phyloP scores from a whole-genome alignment of 2,329 filamentous ascomycete genomes.

The Xylariaceae sp. region DNA sequence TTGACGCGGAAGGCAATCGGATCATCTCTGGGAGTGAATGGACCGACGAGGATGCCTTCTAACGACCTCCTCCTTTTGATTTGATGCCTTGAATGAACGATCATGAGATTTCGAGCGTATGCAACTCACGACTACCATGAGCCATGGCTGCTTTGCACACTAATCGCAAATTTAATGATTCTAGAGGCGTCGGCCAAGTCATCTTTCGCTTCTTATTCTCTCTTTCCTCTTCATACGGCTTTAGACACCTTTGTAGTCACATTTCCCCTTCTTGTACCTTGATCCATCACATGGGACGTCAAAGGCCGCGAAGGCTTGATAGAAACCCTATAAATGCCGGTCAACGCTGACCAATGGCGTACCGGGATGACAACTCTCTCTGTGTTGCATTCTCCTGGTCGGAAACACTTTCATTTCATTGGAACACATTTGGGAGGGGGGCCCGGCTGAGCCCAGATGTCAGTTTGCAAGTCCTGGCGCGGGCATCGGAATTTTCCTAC shows the following conservation, averaged over 20 bases:
- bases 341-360: too few species aligned
- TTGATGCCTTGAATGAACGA: slow-evolving; percentile 9
- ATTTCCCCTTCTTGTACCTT: slow-evolving; percentile 16
- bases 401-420: slow-evolving; percentile 11
- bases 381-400: slow-evolving; percentile 13
- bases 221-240: slow-evolving; percentile 5
- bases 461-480: slow-evolving; percentile 8
- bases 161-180: not conserved
- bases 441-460: slow-evolving; percentile 8
- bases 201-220: not conserved
- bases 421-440: slow-evolving; percentile 20
- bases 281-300: slow-evolving; percentile 12
- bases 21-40: slow-evolving; percentile 63
- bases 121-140: slow-evolving; percentile 18
- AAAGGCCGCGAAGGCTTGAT: slow-evolving; percentile 8
- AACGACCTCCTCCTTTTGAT: slow-evolving; percentile 30
- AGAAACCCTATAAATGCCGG: slow-evolving; percentile 2
- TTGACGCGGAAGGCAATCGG: slow-evolving; percentile 57
- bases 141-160: slow-evolving; percentile 14
- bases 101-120: slow-evolving; percentile 21
- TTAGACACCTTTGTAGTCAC: slow-evolving; percentile 1
- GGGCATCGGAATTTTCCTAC: not conserved
- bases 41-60: slow-evolving; percentile 59
- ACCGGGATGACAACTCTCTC: slow-evolving; percentile 4
- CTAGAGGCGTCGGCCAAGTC: not conserved